Evolutionary conservation across 2,329 filamentous ascomycete species (phyloP).

Genomic region (Plenodomus tracheiphilus): DNA sequence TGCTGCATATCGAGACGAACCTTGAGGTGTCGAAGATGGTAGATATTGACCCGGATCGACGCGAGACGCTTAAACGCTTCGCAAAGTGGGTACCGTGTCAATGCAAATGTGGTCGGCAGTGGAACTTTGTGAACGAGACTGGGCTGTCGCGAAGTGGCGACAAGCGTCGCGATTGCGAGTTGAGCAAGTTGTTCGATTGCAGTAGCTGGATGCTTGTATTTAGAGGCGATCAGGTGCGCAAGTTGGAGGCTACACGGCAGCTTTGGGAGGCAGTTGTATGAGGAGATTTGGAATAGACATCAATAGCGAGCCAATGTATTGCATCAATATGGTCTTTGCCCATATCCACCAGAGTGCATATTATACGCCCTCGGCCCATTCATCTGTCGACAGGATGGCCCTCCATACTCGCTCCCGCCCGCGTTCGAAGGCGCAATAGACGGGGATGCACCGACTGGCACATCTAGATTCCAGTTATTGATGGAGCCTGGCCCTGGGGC

Average conservation of each 20-base stretch:
- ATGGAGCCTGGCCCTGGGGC: background rate
- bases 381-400: background rate
- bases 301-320: too few relatives aligned
- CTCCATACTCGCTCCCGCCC: background rate
- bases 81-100: conserved; percentile 6
- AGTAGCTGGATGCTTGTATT: conserved; percentile 5
- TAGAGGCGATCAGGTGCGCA: conserved; percentile 1
- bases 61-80: conserved; percentile 9
- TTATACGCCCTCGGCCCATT: background rate
- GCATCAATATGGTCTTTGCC: background rate
- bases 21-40: conserved; percentile 2
- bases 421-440: background rate
- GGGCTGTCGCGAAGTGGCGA: conserved; percentile 3
- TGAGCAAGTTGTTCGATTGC: background rate
- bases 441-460: background rate
- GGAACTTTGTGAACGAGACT: conserved; percentile 8
- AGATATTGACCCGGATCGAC: conserved; percentile 2
- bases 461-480: background rate
- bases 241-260: conserved; percentile 4
- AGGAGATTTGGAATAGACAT: background rate
- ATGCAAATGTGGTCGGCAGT: conserved; percentile 3
- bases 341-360: background rate
- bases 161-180: background rate
- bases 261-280: conserved; percentile 2
- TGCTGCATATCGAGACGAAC: conserved; percentile 6